Evolutionary conservation across 345 rosid species (phyloP).

Genomic region (Populus nigra): DNA sequence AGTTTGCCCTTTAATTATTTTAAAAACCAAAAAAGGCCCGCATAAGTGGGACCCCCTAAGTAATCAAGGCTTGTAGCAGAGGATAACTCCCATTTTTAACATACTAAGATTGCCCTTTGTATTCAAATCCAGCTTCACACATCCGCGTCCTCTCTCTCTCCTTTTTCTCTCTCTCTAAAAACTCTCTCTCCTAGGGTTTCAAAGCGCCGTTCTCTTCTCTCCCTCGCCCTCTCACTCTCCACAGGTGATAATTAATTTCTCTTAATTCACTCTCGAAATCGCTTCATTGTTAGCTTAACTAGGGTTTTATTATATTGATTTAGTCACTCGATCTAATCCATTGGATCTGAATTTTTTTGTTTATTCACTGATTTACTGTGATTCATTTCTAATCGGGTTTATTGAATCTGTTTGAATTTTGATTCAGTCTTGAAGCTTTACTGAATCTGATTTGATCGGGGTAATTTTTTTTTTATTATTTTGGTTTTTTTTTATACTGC

Average conservation of each 20-base stretch:
- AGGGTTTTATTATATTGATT: background rate
- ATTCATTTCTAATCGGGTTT: background rate
- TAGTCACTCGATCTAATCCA: too few species aligned
- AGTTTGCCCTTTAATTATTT: background rate
- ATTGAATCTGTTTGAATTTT: background rate
- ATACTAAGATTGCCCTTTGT: background rate
- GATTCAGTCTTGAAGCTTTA: constrained; percentile 7
- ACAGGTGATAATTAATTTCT: background rate
- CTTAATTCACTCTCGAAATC: background rate
- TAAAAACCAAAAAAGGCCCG: background rate
- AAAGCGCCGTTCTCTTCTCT: constrained; percentile 28
- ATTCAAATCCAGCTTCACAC: background rate
- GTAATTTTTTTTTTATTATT: background rate
- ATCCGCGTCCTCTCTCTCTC: constrained; percentile 2
- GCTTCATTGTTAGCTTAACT: background rate
- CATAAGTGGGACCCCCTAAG: background rate
- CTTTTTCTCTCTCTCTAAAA: background rate
- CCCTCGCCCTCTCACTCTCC: background rate
- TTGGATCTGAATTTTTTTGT: too few species aligned
- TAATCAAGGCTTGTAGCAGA: background rate
- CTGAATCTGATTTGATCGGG: constrained; percentile 23
- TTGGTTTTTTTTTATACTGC: background rate
- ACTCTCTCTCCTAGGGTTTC: constrained; percentile 2
- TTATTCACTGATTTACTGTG: too few species aligned
- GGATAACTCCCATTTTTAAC: background rate